These are phyloP conservation scores for Sarcocystis neurona DNA, from an alignment of 169 alveolate genomes.

Conservation along the genomic window DNA sequence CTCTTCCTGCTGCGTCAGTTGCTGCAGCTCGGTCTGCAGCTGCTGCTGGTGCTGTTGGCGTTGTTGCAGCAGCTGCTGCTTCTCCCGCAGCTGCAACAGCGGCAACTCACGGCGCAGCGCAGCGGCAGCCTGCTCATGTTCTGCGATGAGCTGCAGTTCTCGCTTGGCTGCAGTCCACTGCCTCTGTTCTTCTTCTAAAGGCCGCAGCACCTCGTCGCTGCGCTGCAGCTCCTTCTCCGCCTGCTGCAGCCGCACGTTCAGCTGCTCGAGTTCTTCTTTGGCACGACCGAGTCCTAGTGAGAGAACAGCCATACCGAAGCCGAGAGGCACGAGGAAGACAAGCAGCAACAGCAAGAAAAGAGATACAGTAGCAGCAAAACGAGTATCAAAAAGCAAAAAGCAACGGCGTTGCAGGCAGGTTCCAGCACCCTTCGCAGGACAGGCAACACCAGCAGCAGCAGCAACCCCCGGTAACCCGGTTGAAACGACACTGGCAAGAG, in stretches of 20 bases:
- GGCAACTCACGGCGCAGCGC: neutral
- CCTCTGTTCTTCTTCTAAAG: neutral
- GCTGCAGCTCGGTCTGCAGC: too few species aligned
- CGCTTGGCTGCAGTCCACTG: neutral
- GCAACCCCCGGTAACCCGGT: neutral
- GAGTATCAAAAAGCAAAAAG: too few species aligned
- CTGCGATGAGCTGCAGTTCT: neutral
- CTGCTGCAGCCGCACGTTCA: neutral
- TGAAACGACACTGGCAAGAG: slow-evolving; percentile 12
- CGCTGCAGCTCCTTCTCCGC: neutral
- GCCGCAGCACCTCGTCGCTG: neutral
- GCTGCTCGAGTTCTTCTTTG: neutral
- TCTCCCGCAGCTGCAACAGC: slow-evolving; percentile 21
- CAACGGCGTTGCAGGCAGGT: too few species aligned
- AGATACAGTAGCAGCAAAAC: too few species aligned
- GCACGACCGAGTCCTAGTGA: neutral
- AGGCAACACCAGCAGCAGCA: slow-evolving; percentile 12
- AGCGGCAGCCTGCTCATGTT: neutral
- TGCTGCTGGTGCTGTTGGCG: too few species aligned
- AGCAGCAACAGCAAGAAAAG: slow-evolving; percentile 12
- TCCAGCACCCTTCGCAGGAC: neutral
- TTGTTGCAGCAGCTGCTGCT: too few species aligned
- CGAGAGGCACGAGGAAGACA: neutral
- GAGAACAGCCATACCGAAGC: neutral
- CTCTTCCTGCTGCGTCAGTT: too few species aligned